Conservation (phyloP, 116 monocot species). For the Thalassia testudinum region DNA sequence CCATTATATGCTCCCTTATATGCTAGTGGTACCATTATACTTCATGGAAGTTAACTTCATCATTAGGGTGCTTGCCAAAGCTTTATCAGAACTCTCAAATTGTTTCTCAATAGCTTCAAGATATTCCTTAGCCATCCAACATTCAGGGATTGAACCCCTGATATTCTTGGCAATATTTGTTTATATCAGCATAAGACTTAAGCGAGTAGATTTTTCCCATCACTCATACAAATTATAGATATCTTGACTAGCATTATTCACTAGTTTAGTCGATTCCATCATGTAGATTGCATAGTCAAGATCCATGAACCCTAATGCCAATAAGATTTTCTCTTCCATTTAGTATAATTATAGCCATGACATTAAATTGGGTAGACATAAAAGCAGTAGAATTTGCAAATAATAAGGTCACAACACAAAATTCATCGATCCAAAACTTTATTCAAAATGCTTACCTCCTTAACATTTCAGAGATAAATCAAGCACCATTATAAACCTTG, state of each 20-base stretch:
- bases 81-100: not conserved
- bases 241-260: not conserved
- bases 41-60: conserved; percentile 1
- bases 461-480: too few species aligned
- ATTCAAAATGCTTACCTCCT: too few species aligned
- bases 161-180: not conserved
- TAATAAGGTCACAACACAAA: not conserved
- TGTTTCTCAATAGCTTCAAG: not conserved
- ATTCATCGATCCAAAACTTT: too few species aligned
- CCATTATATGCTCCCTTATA: conserved; percentile 8
- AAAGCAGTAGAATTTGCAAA: not conserved
- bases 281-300: not conserved
- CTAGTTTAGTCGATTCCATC: not conserved
- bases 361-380: not conserved
- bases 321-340: not conserved
- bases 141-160: not conserved
- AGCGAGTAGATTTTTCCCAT: not conserved
- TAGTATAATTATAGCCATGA: not conserved
- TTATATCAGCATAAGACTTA: not conserved
- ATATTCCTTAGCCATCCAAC: not conserved
- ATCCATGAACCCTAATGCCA: not conserved
- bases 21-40: not conserved
- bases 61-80: not conserved
- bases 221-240: not conserved
- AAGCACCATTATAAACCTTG: too few species aligned